Percentiles rank a stretch among this genome's conserved stretches.
phyloP scores from a whole-genome alignment of 2,329 filamentous ascomycete species.

The Colletotrichum costaricense region DNA sequence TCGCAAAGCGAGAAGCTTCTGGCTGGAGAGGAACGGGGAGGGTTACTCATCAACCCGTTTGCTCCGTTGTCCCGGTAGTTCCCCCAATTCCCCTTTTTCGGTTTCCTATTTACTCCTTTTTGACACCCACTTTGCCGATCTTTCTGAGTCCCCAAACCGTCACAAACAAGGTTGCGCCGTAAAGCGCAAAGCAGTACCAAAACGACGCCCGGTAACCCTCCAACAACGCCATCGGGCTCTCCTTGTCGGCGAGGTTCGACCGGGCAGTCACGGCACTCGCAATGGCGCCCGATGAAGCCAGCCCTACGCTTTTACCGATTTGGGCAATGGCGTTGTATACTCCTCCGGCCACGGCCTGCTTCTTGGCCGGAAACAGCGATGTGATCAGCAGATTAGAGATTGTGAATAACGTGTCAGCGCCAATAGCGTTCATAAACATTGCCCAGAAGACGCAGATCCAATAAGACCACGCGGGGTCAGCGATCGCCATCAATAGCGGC shows the following conservation, averaged over 20 bases:
- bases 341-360: constrained; percentile 67
- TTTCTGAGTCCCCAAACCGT: constrained; percentile 56
- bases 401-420: constrained; percentile 60
- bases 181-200: constrained; percentile 62
- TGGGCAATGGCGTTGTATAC: constrained; percentile 70
- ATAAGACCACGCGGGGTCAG: constrained; percentile 55
- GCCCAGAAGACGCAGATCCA: constrained; percentile 54
- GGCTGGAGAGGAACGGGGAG: too few species aligned
- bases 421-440: constrained; percentile 46
- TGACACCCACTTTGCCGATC: constrained; percentile 61
- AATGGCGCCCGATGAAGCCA: constrained; percentile 62
- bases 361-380: constrained; percentile 62
- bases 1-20: not conserved
- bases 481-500: constrained; percentile 60
- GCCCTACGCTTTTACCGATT: constrained; percentile 64
- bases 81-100: not conserved
- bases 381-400: constrained; percentile 65
- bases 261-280: constrained; percentile 55
- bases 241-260: constrained; percentile 39
- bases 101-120: constrained; percentile 45
- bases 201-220: constrained; percentile 64
- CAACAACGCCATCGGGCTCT: constrained; percentile 52
- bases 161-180: constrained; percentile 45
- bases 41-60: not conserved
- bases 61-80: not conserved